A percentile compares a stretch with the other conserved stretches of the same genome.
Conservation (phyloP, 805 yeast genomes). For the Candida pini region DNA sequence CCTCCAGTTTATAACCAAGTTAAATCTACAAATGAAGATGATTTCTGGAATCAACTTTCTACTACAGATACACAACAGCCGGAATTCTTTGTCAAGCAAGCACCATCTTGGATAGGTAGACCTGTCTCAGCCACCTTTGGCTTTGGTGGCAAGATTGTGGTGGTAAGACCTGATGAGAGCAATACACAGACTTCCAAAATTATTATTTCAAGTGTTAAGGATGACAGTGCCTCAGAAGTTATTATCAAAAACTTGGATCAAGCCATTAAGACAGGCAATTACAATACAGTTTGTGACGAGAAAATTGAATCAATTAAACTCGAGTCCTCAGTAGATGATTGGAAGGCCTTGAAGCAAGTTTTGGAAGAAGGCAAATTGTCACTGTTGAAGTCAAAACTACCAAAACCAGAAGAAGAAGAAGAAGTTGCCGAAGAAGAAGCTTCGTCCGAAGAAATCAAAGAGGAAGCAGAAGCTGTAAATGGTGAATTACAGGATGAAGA, state of each 20-base stretch:
- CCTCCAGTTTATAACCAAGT: constrained; percentile 45
- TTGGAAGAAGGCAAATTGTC: constrained; percentile 44
- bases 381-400: constrained; percentile 36
- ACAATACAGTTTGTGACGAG: constrained; percentile 47
- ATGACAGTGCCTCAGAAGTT: constrained; percentile 31
- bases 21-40: constrained; percentile 50
- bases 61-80: constrained; percentile 69
- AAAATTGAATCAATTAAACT: constrained; percentile 34
- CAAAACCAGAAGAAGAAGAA: constrained; percentile 12
- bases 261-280: constrained; percentile 55
- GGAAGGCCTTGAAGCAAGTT: constrained; percentile 55
- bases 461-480: constrained; percentile 5
- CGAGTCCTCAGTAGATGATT: constrained; percentile 40
- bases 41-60: constrained; percentile 80
- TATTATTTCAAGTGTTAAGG: constrained; percentile 29
- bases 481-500: constrained; percentile 30
- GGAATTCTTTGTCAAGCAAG: constrained; percentile 62
- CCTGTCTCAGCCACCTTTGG: constrained; percentile 79
- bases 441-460: constrained; percentile 16
- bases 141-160: constrained; percentile 85
- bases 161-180: constrained; percentile 33
- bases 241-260: constrained; percentile 39
- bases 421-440: constrained; percentile 8
- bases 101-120: constrained; percentile 83
- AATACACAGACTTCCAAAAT: constrained; percentile 39